Conservation (phyloP, 768 basidiomycete species). For the Mycena metata region DNA sequence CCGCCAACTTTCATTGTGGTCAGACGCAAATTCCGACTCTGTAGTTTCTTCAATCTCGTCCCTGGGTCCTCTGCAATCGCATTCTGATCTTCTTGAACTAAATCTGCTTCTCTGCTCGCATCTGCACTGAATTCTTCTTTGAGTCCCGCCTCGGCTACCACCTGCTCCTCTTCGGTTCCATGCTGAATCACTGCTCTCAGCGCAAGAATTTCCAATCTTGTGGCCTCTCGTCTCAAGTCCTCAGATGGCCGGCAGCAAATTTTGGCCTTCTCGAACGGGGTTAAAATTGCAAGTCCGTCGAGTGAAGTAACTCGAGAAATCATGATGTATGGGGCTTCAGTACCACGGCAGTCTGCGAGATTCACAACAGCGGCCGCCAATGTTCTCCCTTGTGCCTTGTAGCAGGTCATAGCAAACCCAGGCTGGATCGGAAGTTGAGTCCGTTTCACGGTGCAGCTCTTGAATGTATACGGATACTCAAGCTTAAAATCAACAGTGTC, state of each 20-base stretch:
- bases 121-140: background rate
- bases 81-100: background rate
- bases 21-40: background rate
- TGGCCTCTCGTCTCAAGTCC: background rate
- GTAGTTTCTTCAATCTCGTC: background rate
- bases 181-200: background rate
- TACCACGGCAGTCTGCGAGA: background rate
- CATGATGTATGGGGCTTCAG: slow-evolving; percentile 1
- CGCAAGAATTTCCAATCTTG: background rate
- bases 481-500: background rate
- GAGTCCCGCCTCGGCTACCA: background rate
- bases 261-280: background rate
- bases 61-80: background rate
- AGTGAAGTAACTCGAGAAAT: background rate
- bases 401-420: slow-evolving; percentile 2
- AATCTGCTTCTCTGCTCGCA: background rate
- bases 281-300: background rate
- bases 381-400: slow-evolving; percentile 7
- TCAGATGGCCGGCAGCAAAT: background rate
- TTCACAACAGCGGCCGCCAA: background rate
- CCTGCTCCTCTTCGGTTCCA: background rate
- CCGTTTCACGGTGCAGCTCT: slow-evolving; percentile 26
- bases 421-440: slow-evolving; percentile 3
- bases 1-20: too few species aligned
- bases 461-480: slow-evolving; percentile 1